Evolutionary conservation across 371 early-diverging fungal genomes (phyloP).

Genomic region (Mucor saturninus): DNA sequence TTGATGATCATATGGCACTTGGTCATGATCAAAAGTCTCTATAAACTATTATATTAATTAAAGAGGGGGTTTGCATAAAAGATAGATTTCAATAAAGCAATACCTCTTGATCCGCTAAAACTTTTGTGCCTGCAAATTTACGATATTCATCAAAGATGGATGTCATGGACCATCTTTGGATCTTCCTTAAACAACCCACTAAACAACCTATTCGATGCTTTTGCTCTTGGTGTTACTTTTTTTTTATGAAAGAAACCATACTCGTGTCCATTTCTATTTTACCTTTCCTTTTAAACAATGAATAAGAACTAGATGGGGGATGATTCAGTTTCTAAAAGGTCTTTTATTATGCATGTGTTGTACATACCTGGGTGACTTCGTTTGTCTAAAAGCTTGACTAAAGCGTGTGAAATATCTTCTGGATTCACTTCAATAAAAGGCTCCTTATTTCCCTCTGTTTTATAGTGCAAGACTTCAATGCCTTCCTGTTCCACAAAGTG

Average conservation of each 20-base stretch:
- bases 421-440: constrained; percentile 91
- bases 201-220: constrained; percentile 92
- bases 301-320: constrained; percentile 60
- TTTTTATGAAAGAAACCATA: no score
- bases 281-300: constrained; percentile 96
- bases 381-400: constrained; percentile 78
- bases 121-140: constrained; percentile 89
- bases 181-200: constrained; percentile 90
- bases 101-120: constrained; percentile 94
- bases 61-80: not conserved
- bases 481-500: constrained; percentile 75
- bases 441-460: constrained; percentile 92
- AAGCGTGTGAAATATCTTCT: constrained; percentile 74
- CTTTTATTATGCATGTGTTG: not conserved
- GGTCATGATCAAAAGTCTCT: constrained; percentile 68
- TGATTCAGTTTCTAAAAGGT: not conserved
- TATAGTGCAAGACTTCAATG: constrained; percentile 79
- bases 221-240: not conserved
- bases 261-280: constrained; percentile 7
- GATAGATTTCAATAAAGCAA: not conserved
- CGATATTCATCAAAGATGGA: constrained; percentile 96
- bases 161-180: constrained; percentile 94
- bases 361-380: constrained; percentile 76
- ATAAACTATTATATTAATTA: constrained; percentile 58
- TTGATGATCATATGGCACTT: constrained; percentile 56